These are phyloP conservation scores for Trypanosoma congolense DNA, from an alignment of 208 protist species.

Conservation along the genomic window DNA sequence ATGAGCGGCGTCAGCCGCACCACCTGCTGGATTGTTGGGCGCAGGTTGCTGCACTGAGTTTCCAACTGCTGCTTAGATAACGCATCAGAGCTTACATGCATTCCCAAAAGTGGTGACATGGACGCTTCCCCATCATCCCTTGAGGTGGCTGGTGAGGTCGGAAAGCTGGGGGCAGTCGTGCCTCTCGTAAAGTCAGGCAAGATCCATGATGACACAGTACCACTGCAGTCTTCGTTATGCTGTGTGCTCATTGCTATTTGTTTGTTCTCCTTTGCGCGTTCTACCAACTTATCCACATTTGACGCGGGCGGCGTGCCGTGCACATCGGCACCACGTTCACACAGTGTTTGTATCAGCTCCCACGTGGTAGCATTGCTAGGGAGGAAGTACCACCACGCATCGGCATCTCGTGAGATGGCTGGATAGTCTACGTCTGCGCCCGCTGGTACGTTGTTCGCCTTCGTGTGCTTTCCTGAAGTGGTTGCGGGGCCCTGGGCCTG, in stretches of 20 bases:
- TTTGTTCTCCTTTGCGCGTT: conserved; percentile 6
- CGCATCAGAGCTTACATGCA: neutral
- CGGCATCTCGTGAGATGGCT: neutral
- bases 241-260: neutral
- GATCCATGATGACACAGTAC: neutral
- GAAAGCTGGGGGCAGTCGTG: neutral
- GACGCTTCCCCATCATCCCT: neutral
- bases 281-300: neutral
- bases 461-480: conserved; percentile 1
- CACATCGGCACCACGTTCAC: conserved; percentile 20
- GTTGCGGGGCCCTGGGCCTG: conserved; percentile 15
- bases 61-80: neutral
- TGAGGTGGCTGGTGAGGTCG: neutral
- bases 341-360: conserved; percentile 24
- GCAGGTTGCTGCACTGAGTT: neutral
- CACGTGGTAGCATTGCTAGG: conserved; percentile 13
- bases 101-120: too few species aligned
- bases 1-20: conserved; percentile 60
- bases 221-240: neutral
- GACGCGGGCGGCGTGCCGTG: conserved; percentile 3
- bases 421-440: conserved; percentile 18
- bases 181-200: neutral
- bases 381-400: conserved; percentile 26
- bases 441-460: neutral
- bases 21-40: conserved; percentile 1